phyloP scores from a whole-genome alignment of 768 basidiomycete species.

The Tulasnella sp. region DNA sequence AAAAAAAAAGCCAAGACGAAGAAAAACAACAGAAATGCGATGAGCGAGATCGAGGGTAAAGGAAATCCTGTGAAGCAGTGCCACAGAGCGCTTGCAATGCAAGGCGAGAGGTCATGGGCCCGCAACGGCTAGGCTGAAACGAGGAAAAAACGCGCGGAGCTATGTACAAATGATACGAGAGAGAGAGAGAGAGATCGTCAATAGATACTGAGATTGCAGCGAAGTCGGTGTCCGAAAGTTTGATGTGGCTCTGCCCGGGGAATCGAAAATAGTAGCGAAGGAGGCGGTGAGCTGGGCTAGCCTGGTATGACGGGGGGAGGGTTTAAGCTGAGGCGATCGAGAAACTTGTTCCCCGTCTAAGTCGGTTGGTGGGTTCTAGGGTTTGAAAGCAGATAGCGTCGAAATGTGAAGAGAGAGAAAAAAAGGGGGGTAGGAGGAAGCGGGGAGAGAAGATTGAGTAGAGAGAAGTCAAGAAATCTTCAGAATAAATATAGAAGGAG shows the following conservation, averaged over 20 bases:
- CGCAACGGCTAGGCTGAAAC: background rate
- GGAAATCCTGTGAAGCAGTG: background rate
- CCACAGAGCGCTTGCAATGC: background rate
- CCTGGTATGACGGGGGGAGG: no score
- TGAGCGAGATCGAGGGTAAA: background rate
- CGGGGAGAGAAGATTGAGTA: background rate
- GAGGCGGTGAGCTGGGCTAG: background rate
- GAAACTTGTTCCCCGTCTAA: background rate
- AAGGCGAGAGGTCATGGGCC: background rate
- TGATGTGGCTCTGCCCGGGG: background rate
- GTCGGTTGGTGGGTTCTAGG: background rate
- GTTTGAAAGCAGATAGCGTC: background rate
- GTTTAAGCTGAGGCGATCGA: background rate
- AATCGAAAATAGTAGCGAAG: background rate
- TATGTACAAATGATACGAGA: background rate
- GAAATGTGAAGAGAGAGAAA: background rate
- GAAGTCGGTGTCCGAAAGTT: slow-evolving; percentile 3
- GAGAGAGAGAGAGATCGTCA: slow-evolving; percentile 3
- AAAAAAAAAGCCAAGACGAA: background rate
- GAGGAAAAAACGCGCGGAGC: background rate
- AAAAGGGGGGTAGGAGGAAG: no score
- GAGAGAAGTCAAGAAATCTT: background rate
- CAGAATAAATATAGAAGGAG: slow-evolving; percentile 1
- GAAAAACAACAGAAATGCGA: background rate
- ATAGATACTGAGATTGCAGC: background rate